Conservation (phyloP, 2,329 filamentous ascomycete genomes). For the Blastomyces parvus region DNA sequence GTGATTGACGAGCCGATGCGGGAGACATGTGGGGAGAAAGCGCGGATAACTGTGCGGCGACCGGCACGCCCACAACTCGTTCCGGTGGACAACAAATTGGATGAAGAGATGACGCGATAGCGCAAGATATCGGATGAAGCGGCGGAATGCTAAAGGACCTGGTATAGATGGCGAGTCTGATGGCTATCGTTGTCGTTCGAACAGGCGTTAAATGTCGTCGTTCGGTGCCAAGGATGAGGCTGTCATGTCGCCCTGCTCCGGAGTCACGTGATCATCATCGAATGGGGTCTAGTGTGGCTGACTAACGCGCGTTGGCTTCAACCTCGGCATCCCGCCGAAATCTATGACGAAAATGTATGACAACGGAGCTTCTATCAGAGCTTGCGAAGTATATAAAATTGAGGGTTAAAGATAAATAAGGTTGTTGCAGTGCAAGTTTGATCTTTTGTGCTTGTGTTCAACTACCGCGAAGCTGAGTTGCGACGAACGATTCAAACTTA, state of each 20-base stretch:
- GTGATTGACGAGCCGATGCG: constrained; percentile 34
- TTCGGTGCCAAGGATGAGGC: constrained; percentile 29
- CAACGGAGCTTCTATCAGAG: too few species aligned
- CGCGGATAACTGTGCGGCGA: constrained; percentile 24
- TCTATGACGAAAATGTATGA: too few species aligned
- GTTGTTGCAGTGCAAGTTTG: too few species aligned
- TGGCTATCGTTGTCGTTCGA: not conserved
- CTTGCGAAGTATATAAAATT: too few species aligned
- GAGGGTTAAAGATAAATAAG: too few species aligned
- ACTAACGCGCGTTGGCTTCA: not conserved
- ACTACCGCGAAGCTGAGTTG: too few species aligned
- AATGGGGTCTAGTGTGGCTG: constrained; percentile 12
- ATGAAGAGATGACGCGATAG: not conserved
- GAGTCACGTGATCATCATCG: constrained; percentile 23
- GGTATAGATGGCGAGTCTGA: not conserved
- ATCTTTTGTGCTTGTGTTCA: too few species aligned
- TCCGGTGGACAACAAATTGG: not conserved
- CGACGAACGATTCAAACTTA: too few species aligned
- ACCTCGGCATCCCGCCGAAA: not conserved
- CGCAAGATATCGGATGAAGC: not conserved
- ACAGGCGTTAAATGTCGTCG: constrained; percentile 8
- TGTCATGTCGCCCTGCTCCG: constrained; percentile 14
- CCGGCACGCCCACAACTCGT: constrained; percentile 19
- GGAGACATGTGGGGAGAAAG: constrained; percentile 40
- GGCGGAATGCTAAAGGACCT: not conserved